A percentile compares a stretch with the other conserved stretches of the same genome.
Evolutionary conservation across 2,329 filamentous ascomycete genomes (phyloP).

Genomic region (Trichoderma sp.): DNA sequence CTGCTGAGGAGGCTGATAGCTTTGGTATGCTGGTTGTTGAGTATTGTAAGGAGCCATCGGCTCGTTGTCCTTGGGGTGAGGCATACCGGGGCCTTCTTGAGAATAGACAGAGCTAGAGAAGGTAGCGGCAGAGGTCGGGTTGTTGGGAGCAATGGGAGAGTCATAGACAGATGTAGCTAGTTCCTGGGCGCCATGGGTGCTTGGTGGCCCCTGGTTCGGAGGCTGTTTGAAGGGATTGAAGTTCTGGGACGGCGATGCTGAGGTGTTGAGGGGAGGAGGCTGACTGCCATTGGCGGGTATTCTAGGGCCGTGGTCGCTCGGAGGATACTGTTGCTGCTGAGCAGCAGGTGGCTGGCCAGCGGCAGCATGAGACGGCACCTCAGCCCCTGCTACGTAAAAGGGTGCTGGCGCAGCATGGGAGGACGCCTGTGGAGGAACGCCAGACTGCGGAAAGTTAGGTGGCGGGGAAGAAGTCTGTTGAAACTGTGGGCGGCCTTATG

Average conservation of each 20-base stretch:
- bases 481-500: conserved; percentile 51
- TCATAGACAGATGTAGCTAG: conserved; percentile 77
- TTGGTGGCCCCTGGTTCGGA: conserved; percentile 33
- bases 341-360: conserved; percentile 38
- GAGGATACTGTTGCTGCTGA: conserved; percentile 51
- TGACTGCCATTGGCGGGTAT: conserved; percentile 51
- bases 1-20: conserved; percentile 45
- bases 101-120: conserved; percentile 54
- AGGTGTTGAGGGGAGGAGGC: conserved; percentile 53
- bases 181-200: conserved; percentile 65
- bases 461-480: conserved; percentile 52
- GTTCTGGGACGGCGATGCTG: conserved; percentile 51
- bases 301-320: conserved; percentile 54
- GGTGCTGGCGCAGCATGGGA: conserved; percentile 51
- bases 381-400: conserved; percentile 66
- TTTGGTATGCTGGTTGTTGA: conserved; percentile 47
- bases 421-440: conserved; percentile 44
- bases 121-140: conserved; percentile 47
- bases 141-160: conserved; percentile 64
- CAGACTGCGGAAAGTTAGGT: conserved; percentile 58
- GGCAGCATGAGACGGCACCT: conserved; percentile 49
- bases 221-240: conserved; percentile 50
- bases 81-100: conserved; percentile 47
- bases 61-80: conserved; percentile 37
- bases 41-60: conserved; percentile 36